Base-by-base conservation (phyloP, 2,329 filamentous ascomycete species). In the Alternaria metachromatica region DNA sequence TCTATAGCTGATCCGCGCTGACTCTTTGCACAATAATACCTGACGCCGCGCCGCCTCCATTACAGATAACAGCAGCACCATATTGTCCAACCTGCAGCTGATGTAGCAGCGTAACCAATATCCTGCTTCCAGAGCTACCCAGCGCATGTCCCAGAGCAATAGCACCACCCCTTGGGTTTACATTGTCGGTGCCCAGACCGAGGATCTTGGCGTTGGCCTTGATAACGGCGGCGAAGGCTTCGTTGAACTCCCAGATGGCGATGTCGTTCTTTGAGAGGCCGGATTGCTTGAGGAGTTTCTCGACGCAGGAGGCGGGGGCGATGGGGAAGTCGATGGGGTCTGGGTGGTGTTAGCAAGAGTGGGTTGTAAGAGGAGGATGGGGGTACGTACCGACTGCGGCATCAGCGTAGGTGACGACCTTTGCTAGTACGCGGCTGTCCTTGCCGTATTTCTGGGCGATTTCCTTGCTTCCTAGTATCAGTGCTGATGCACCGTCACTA, bases 211-310 rank as follows among this genome's bases (percentile, higher is more conserved):
- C 91, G 77, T 98, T 97, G 45, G 95, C 94, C 78, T 96, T 94
- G 80, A 97, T 96, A 28, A 97, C 94, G 5, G 92, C 93, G 26
- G 96, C 95, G 78, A 99, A 99, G 0, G 96, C 96, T 83, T 99
- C 96, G 80, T 99, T 99, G 82, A 99, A 97, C 80, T 98, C 96
- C 95, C 96, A 98, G 21, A 97, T 84, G 6, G 95, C 90, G 49
- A 99, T 93, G 80, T 98, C 92, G 50, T 96, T 91, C 82, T 94
- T 93, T 68, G 89, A 93, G 70, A 99, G 94, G 11, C 95, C 94
- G 1, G 96, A 96, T 61, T 94, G 88, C 81, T 94, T 88, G 55
- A 99, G 86, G 11, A 94, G 94, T 73, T 97, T 89, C 4, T 95
- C 94, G 0, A 98, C 95, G 6, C 95, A 95, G 81, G 96, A 94